Evolutionary conservation across 2,329 filamentous ascomycete species (phyloP).

Genomic region (Pestalotiopsis sp.): DNA sequence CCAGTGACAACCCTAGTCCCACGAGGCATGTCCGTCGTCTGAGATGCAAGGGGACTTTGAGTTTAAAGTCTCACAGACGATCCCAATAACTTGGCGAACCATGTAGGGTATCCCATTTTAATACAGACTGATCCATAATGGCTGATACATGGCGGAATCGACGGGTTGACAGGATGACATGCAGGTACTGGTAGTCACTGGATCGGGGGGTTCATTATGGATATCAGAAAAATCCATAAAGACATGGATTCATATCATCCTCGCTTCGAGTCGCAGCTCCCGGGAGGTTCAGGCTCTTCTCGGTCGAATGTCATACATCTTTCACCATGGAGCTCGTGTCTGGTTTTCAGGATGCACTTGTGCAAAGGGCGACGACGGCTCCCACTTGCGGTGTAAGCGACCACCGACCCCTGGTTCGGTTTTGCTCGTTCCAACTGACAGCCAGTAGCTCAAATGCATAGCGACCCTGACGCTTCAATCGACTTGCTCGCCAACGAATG

Average conservation of each 20-base stretch:
- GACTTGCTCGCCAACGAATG: neutral
- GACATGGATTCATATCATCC: neutral
- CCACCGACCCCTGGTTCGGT: neutral
- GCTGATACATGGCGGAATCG: neutral
- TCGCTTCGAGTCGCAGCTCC: neutral
- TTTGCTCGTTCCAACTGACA: neutral
- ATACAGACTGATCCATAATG: neutral
- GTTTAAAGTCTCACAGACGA: neutral
- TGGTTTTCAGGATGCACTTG: neutral
- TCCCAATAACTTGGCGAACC: neutral
- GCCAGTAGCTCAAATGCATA: neutral
- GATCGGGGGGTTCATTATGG: neutral
- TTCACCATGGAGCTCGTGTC: neutral
- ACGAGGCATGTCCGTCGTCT: neutral
- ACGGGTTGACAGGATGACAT: neutral
- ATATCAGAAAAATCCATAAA: neutral
- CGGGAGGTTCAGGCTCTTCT: neutral
- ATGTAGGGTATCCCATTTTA: neutral
- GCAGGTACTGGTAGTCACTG: neutral
- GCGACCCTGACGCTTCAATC: neutral
- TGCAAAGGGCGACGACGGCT: neutral
- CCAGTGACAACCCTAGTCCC: neutral
- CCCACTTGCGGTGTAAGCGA: slow-evolving; percentile 1
- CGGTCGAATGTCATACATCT: neutral
- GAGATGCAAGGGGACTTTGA: neutral